Evolutionary conservation across 2,329 filamentous ascomycete species (phyloP).

Genomic region (Fusarium brevicatenulatum): DNA sequence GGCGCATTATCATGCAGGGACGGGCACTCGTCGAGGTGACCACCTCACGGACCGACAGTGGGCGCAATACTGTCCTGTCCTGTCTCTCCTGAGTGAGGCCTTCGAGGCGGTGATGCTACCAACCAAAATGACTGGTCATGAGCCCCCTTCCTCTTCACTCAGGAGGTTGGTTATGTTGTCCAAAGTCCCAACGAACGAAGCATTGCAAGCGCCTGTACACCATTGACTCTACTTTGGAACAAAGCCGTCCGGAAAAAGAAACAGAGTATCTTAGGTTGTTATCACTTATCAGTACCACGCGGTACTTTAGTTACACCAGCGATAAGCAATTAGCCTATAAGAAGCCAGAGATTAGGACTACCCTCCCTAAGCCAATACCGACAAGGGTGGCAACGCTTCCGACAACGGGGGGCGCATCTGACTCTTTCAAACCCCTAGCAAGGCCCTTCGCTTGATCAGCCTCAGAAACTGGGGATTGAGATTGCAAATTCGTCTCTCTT

Average conservation of each 20-base stretch:
- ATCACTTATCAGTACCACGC: conserved; percentile 23
- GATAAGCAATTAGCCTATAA: conserved; percentile 40
- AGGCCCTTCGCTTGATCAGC: conserved; percentile 15
- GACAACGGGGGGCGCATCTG: conserved; percentile 37
- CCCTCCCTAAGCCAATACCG: not conserved
- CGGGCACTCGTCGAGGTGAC: not conserved
- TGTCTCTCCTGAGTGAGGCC: conserved; percentile 24
- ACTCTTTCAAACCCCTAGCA: conserved; percentile 20
- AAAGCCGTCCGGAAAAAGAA: conserved; percentile 4
- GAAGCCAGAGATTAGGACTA: conserved; percentile 24
- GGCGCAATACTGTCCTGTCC: conserved; percentile 4
- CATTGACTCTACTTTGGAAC: conserved; percentile 3
- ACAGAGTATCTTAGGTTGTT: not conserved
- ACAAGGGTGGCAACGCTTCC: conserved; percentile 32
- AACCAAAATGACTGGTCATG: conserved; percentile 27
- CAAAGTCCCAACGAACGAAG: not conserved
- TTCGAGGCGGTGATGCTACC: conserved; percentile 14
- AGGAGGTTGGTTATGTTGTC: not conserved
- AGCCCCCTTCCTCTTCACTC: not conserved
- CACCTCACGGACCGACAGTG: conserved; percentile 16
- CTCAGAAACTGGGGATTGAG: conserved; percentile 12
- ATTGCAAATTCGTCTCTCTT: conserved; percentile 12
- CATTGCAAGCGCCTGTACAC: not conserved
- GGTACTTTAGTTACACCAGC: conserved; percentile 3
- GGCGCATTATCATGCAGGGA: conserved; percentile 8